Percentiles rank a stretch among this genome's conserved stretches.
Conservation (phyloP, 192 early-diverging fungal genomes). For the Funneliformis geosporum region DNA sequence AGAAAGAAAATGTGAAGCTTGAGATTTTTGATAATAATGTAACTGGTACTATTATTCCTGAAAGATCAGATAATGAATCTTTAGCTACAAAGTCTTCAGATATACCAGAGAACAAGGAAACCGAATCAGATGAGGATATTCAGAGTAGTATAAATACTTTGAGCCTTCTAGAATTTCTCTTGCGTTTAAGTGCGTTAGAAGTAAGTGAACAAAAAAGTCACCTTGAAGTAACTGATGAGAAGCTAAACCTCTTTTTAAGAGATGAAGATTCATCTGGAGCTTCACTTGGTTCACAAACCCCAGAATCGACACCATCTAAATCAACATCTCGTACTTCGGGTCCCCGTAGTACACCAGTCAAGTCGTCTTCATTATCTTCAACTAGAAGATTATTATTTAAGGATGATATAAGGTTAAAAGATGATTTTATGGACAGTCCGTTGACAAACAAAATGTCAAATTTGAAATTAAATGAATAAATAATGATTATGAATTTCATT, state of each 20-base stretch:
- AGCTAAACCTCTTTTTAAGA: conserved; percentile 58
- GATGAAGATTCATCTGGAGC: conserved; percentile 38
- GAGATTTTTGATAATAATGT: neutral
- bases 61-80: neutral
- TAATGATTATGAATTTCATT: neutral
- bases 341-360: neutral
- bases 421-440: neutral
- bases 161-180: conserved; percentile 63
- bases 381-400: neutral
- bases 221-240: conserved; percentile 67
- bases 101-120: neutral
- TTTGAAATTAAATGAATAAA: neutral
- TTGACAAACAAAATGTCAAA: neutral
- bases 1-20: neutral
- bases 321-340: conserved; percentile 4
- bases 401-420: neutral
- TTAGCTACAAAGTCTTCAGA: too few relatives aligned
- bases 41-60: neutral
- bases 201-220: conserved; percentile 63
- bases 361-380: neutral
- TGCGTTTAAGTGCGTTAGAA: conserved; percentile 66
- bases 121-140: neutral
- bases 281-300: neutral
- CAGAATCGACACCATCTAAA: neutral
- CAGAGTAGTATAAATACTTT: conserved; percentile 41